These are phyloP conservation scores for Colletotrichum phormii DNA, from an alignment of 2,329 filamentous ascomycete genomes.

Conservation along the genomic window DNA sequence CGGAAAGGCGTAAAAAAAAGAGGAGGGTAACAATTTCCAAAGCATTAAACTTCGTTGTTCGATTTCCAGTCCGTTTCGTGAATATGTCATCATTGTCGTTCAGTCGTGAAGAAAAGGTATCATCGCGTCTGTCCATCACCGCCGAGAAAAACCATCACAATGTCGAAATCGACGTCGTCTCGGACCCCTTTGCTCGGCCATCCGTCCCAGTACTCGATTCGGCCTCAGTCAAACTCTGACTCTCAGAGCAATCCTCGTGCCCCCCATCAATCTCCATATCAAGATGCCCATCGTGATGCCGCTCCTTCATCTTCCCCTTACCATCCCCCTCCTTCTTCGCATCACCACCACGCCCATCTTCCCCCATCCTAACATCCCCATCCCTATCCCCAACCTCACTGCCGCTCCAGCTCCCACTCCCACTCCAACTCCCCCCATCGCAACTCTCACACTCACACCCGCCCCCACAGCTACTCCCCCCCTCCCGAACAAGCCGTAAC, in stretches of 20 bases:
- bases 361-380: conserved; percentile 31
- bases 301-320: conserved; percentile 42
- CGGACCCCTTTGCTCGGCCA: conserved; percentile 48
- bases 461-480: conserved; percentile 37
- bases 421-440: conserved; percentile 41
- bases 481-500: conserved; percentile 62
- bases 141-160: neutral
- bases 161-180: conserved; percentile 52
- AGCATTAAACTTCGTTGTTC: neutral
- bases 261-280: conserved; percentile 34
- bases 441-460: conserved; percentile 43
- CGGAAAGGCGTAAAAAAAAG: conserved; percentile 9
- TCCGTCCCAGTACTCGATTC: conserved; percentile 50
- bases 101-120: conserved; percentile 29
- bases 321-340: conserved; percentile 36
- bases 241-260: conserved; percentile 49
- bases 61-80: conserved; percentile 4
- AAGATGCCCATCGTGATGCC: conserved; percentile 25
- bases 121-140: conserved; percentile 35
- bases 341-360: neutral
- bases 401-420: conserved; percentile 52
- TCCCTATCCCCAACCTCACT: conserved; percentile 18
- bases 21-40: neutral
- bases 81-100: conserved; percentile 27
- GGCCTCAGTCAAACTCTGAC: conserved; percentile 50